These are phyloP conservation scores for Effrenium voratum DNA, from an alignment of 73 alveolate genomes.

Conservation along the genomic window DNA sequence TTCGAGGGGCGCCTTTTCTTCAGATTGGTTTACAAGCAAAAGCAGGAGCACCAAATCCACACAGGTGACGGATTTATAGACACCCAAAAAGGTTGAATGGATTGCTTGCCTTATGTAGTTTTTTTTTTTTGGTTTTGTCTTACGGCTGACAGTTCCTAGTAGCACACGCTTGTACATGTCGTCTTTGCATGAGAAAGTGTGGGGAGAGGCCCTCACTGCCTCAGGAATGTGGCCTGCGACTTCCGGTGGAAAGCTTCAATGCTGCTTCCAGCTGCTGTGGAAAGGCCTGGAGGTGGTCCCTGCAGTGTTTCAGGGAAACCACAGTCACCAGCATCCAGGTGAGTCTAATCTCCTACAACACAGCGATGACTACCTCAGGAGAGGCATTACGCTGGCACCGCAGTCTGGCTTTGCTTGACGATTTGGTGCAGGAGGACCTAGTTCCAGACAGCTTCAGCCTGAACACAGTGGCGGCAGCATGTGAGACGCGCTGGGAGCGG, in stretches of 20 bases:
- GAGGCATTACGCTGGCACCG: conserved; percentile 35
- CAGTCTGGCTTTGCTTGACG: not conserved
- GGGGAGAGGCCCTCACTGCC: no score
- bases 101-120: no score
- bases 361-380: conserved; percentile 20
- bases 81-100: no score
- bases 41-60: no score
- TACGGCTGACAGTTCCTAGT: no score
- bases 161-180: no score
- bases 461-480: conserved; percentile 53
- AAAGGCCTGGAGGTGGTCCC: conserved; percentile 33
- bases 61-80: no score
- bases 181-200: no score
- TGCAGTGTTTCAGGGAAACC: conserved; percentile 9
- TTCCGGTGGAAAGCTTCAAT: conserved; percentile 17
- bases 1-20: no score
- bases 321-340: not conserved
- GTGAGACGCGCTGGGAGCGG: conserved; percentile 74
- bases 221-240: no score
- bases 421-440: not conserved
- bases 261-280: conserved; percentile 47
- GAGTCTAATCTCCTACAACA: conserved; percentile 4
- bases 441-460: conserved; percentile 28
- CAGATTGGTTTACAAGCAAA: no score
- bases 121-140: no score